Percentiles rank a stretch among this genome's conserved stretches.
Conservation (phyloP, 192 early-diverging fungal genomes). For the Coemansia sp. region DNA sequence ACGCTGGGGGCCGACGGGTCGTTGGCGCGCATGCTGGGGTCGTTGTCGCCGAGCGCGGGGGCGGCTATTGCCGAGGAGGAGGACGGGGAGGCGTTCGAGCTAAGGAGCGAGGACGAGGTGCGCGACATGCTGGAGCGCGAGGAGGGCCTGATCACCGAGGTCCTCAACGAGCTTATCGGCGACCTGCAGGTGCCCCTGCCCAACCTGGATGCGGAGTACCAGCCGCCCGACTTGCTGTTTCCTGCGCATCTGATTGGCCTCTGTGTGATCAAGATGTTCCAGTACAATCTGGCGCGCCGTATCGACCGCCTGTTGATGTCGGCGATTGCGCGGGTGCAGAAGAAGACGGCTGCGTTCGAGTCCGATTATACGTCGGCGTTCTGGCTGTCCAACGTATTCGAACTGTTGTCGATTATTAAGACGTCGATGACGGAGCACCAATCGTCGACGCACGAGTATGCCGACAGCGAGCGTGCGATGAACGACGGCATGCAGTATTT, state of each 20-base stretch:
- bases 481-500: constrained; percentile 87
- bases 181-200: constrained; percentile 89
- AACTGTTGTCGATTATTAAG: constrained; percentile 87
- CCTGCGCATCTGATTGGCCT: constrained; percentile 91
- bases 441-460: constrained; percentile 61
- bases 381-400: constrained; percentile 97
- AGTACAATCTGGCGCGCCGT: constrained; percentile 76
- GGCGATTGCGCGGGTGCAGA: constrained; percentile 80
- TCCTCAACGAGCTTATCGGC: constrained; percentile 86
- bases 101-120: constrained; percentile 43
- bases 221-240: constrained; percentile 77
- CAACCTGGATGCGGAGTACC: constrained; percentile 71
- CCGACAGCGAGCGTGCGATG: constrained; percentile 74
- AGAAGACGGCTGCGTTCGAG: constrained; percentile 62
- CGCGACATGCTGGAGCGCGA: constrained; percentile 63
- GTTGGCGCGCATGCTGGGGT: constrained; percentile 47
- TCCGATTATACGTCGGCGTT: constrained; percentile 72
- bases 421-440: constrained; percentile 73
- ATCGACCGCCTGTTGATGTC: constrained; percentile 85
- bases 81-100: constrained; percentile 12
- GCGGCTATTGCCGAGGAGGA: constrained; percentile 20
- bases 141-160: constrained; percentile 69
- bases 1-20: constrained; percentile 37
- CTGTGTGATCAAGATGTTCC: constrained; percentile 83
- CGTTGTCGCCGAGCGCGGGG: constrained; percentile 16